Base-by-base conservation (phyloP, 139 green algal genomes). In the Chlamydomonas applanata region DNA sequence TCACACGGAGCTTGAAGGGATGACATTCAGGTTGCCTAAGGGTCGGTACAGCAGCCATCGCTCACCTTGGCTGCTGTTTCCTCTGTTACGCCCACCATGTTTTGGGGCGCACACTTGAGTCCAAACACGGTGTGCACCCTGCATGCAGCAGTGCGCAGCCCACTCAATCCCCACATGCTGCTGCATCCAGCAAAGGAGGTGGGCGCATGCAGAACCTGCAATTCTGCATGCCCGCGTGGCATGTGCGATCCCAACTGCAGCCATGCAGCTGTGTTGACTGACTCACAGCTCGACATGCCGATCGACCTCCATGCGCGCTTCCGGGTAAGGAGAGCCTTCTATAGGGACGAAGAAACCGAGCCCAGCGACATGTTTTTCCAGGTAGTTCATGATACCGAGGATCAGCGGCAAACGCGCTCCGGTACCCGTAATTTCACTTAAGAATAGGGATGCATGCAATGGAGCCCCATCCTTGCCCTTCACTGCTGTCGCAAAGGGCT, bases 361-460 rank as follows among this genome's bases (percentile, higher is more conserved):
- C 13, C 49, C 40, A 2, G 78, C 63, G 16, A 82, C 19, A 45
- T 86, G 85, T 30, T 70, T 70, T 77, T 86, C 83, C 63, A 93
- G 88, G 32, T 91, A 87, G 17, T 93, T 89, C 4, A 90, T n/a
- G 3, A 92, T 57, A 4, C 87, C 87, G 16, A 92, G 74, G 17
- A 90, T 69, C n/a, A 92, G 53, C 45, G 89, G 89, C 40, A 49
- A 11, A 11, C 40, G 40, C 40, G 40, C 40, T 7, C 40, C 40
- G 7, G 40, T 49, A 11, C 40, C 40, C 40, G 40, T 19, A 19
- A 49, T 49, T 7, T 49, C 40, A 11, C 40, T 49, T 7, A 49
- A 11, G 11, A 19, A 49, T 11, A 49, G 40, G 11, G 40, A 49
- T 49, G 40, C 40, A 7, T 49, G 40, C 40, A 49, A 11, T 11